Conservation (phyloP, 805 yeast species). For the Nakazawaea anatomiae region DNA sequence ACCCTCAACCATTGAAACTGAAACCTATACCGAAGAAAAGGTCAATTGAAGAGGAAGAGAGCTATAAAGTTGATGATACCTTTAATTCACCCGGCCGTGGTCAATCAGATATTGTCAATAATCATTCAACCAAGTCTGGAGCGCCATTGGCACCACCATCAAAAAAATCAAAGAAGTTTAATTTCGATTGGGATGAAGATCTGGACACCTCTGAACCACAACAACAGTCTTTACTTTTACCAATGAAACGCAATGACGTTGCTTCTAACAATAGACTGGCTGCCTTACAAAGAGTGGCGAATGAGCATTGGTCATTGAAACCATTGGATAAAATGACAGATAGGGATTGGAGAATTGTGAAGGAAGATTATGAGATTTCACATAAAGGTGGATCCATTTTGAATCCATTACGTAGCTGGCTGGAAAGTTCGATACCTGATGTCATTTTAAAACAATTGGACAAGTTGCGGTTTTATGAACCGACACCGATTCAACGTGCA, state of each 20-base stretch:
- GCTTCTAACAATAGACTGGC: not conserved
- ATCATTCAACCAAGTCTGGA: slow-evolving; percentile 2
- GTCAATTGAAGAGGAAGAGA: slow-evolving; percentile 1
- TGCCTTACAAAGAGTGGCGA: not conserved
- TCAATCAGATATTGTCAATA: not conserved
- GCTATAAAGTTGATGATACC: slow-evolving; percentile 4
- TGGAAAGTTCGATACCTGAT: slow-evolving; percentile 49
- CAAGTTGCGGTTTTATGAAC: slow-evolving; percentile 45
- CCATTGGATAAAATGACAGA: slow-evolving; percentile 56
- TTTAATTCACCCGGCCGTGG: not conserved
- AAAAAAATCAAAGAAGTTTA: slow-evolving; percentile 31
- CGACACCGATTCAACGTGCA: slow-evolving; percentile 90
- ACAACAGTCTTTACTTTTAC: slow-evolving; percentile 7
- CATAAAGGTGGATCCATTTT: slow-evolving; percentile 33
- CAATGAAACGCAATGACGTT: not conserved
- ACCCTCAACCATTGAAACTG: not conserved
- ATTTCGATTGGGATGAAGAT: slow-evolving; percentile 61
- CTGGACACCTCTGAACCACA: slow-evolving; percentile 51
- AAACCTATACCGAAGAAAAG: not conserved
- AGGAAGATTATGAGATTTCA: slow-evolving; percentile 68
- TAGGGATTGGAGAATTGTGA: slow-evolving; percentile 87
- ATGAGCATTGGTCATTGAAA: slow-evolving; percentile 68
- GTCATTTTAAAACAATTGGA: slow-evolving; percentile 31
- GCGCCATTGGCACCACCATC: not conserved
- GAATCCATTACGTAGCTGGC: slow-evolving; percentile 72